phyloP scores from a whole-genome alignment of 163 green algal species.

The Trebouxiophyceae sp. region DNA sequence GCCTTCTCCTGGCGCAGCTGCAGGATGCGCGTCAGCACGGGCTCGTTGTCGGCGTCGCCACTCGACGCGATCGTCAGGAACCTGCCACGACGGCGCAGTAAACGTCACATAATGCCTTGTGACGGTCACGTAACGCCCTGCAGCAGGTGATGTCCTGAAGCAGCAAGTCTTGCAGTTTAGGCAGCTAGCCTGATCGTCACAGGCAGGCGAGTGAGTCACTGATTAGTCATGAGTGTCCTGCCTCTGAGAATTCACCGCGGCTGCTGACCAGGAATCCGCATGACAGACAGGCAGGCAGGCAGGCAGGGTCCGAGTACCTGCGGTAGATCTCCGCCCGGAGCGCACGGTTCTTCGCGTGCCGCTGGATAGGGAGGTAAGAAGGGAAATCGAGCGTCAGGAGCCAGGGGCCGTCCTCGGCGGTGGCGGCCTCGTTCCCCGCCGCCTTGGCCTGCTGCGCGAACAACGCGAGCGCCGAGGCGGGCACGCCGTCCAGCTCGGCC shows the following conservation, averaged over 20 bases:
- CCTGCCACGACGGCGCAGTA: too few relatives aligned
- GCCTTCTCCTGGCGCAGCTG: conserved; percentile 80
- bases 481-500: conserved; percentile 79
- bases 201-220: too few relatives aligned
- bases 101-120: too few relatives aligned
- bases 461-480: conserved; percentile 67
- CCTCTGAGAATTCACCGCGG: too few relatives aligned
- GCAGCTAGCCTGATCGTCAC: too few relatives aligned
- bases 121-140: too few relatives aligned
- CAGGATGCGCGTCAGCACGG: conserved; percentile 76
- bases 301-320: too few relatives aligned
- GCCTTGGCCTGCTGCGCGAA: conserved; percentile 64
- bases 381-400: conserved; percentile 84
- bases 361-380: conserved; percentile 77
- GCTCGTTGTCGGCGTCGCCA: conserved; percentile 82
- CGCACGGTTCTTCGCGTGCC: conserved; percentile 73
- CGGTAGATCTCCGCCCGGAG: conserved; percentile 86
- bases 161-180: too few relatives aligned
- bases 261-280: too few relatives aligned
- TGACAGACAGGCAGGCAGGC: too few relatives aligned
- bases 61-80: conserved; percentile 67
- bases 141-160: too few relatives aligned
- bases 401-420: conserved; percentile 81
- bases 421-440: conserved; percentile 59
- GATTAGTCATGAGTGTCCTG: too few relatives aligned